Percentiles rank a stretch among this genome's conserved stretches.
These are phyloP conservation scores for Fusarium brevicatenulatum DNA, from an alignment of 2,329 filamentous ascomycete species.

Conservation along the genomic window DNA sequence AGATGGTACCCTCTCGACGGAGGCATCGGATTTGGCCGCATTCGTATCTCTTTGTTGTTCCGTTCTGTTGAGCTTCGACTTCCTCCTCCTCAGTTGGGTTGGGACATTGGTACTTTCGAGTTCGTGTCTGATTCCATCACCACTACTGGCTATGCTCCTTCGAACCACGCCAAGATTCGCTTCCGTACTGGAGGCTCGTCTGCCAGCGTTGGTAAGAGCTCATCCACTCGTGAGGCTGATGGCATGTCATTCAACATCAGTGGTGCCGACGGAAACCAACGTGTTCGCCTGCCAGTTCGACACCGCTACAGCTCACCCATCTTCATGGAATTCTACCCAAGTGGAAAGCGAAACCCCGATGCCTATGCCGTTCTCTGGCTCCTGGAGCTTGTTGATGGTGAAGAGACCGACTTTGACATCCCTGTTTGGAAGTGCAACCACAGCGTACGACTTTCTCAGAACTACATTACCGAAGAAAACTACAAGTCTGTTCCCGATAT, in stretches of 20 bases:
- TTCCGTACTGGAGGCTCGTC: constrained; percentile 87
- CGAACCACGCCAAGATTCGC: constrained; percentile 77
- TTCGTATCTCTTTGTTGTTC: constrained; percentile 90
- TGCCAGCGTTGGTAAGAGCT: constrained; percentile 71
- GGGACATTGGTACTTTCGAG: constrained; percentile 95
- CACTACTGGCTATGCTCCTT: constrained; percentile 69
- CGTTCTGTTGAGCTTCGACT: constrained; percentile 87
- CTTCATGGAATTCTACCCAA: constrained; percentile 83
- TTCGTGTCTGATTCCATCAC: constrained; percentile 78
- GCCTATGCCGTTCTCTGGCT: constrained; percentile 88
- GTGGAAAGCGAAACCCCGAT: constrained; percentile 74
- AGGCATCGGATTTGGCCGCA: constrained; percentile 89
- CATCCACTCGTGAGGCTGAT: constrained; percentile 70
- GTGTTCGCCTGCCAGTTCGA: constrained; percentile 84
- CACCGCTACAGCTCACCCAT: constrained; percentile 90
- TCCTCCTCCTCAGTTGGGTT: constrained; percentile 86
- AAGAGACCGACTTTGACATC: constrained; percentile 81
- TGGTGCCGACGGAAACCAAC: constrained; percentile 51
- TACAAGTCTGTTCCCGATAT: constrained; percentile 76
- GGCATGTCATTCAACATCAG: constrained; percentile 61
- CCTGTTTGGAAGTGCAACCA: constrained; percentile 89
- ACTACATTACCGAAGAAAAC: constrained; percentile 88
- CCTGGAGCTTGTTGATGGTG: constrained; percentile 82
- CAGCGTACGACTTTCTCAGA: constrained; percentile 81
- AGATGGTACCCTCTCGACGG: constrained; percentile 97